Evolutionary conservation across 768 basidiomycete genomes (phyloP).

Genomic region (Boletus sp.): DNA sequence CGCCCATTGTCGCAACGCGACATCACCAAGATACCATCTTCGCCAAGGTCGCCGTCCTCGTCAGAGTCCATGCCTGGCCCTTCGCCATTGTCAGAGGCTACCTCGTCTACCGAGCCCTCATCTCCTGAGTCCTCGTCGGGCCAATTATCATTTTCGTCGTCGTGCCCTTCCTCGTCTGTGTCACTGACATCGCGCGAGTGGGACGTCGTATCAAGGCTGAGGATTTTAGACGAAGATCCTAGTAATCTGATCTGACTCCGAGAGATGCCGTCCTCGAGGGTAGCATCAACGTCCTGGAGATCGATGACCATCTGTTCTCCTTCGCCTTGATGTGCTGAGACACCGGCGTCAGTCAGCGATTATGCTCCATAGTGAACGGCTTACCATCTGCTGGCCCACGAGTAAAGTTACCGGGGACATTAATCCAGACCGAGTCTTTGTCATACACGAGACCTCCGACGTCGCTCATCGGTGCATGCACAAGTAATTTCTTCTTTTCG

Average conservation of each 20-base stretch:
- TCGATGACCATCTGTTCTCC: slow-evolving; percentile 98
- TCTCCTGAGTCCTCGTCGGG: slow-evolving; percentile 16
- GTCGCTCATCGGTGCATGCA: slow-evolving; percentile 99
- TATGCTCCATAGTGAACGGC: slow-evolving; percentile 12
- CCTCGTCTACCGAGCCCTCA: background rate
- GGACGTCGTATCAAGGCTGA: slow-evolving; percentile 42
- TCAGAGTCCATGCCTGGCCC: background rate
- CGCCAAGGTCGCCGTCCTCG: background rate
- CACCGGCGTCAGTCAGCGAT: background rate
- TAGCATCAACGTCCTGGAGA: slow-evolving; percentile 79
- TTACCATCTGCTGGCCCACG: slow-evolving; percentile 65
- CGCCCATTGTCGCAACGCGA: slow-evolving; percentile 45
- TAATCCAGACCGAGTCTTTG: slow-evolving; percentile 97
- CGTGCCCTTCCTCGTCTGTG: slow-evolving; percentile 32
- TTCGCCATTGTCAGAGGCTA: background rate
- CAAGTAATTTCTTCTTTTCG: slow-evolving; percentile 87
- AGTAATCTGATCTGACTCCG: slow-evolving; percentile 81
- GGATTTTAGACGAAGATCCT: slow-evolving; percentile 70
- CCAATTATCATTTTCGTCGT: slow-evolving; percentile 12
- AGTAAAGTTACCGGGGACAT: slow-evolving; percentile 93
- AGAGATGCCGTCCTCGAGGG: slow-evolving; percentile 80
- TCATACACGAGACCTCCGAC: slow-evolving; percentile 96
- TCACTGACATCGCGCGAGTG: slow-evolving; percentile 34
- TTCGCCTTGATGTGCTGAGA: slow-evolving; percentile 75
- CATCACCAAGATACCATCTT: background rate